phyloP scores from a whole-genome alignment of 495 filamentous ascomycete species.

The Arthonia radiata region DNA sequence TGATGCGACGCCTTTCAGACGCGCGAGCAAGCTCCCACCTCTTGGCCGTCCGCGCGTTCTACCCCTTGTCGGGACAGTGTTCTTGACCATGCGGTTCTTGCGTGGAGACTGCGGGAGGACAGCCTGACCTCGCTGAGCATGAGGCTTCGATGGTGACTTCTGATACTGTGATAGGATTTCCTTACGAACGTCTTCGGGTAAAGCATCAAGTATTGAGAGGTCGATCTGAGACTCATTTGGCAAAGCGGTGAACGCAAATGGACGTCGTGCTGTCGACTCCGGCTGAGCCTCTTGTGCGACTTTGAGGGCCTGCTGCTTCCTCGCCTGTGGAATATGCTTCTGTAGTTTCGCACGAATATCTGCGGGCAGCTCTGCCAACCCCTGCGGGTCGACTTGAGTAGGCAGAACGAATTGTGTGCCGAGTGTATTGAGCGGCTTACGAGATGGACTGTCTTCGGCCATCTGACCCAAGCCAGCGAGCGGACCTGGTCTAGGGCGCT shows the following conservation, averaged over 20 bases:
- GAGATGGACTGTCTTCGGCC: constrained; percentile 22
- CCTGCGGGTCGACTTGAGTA: constrained; percentile 45
- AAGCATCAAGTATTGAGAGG: constrained; percentile 43
- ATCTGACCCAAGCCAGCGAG: constrained; percentile 20
- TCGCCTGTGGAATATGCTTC: constrained; percentile 12
- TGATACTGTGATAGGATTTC: constrained; percentile 52
- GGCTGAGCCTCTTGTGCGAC: neutral
- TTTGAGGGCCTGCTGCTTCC: neutral
- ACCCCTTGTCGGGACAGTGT: constrained; percentile 20
- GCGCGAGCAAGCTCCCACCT: constrained; percentile 23
- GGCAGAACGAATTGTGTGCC: constrained; percentile 82
- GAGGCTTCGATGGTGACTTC: constrained; percentile 10
- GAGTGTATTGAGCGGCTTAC: constrained; percentile 44
- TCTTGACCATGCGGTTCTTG: constrained; percentile 22
- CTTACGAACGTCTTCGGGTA: constrained; percentile 61
- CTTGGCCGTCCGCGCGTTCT: constrained; percentile 31
- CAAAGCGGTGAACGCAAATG: constrained; percentile 8
- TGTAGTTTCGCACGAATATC: constrained; percentile 57
- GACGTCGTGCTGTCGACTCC: neutral
- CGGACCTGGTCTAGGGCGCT: constrained; percentile 25
- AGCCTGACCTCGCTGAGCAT: constrained; percentile 16
- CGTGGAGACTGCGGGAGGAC: constrained; percentile 32
- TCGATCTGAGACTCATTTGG: constrained; percentile 26
- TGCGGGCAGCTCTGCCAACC: constrained; percentile 50
- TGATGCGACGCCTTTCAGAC: constrained; percentile 17